Base-by-base conservation (phyloP, 2,329 filamentous ascomycete species). In the Lecanicillium sp. region DNA sequence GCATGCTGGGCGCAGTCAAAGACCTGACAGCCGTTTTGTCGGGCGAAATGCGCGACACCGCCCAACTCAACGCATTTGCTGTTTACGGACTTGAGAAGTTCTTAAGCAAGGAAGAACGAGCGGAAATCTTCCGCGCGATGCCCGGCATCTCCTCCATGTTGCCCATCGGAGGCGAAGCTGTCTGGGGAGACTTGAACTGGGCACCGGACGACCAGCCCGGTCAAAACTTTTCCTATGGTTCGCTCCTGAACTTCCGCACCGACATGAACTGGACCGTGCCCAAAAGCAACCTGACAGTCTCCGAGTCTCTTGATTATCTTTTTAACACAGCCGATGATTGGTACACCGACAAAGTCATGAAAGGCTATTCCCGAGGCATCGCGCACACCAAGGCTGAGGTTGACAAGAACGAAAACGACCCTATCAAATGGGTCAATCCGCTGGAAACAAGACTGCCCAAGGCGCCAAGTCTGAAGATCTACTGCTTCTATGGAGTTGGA, bases 81-180 rank as follows among this genome's bases (percentile, higher is more conserved):
- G 90, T 98, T 2, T 97, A 97, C 53, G 92, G 92, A 0, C 74
- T 98, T 9, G 92, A 98, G 60, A 95, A 92, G 56, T 98, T 98
- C 58, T 69, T 98, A 33, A 89, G 82, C 51, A 87, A 84, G 52
- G 81, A 89, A 47, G 92, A 98, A 59, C 78, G 92, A 37, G 88
- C 86, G 0, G 88, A 97, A 54, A 82, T 98, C 31, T 95, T 98
- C 68, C 81, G 92, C 37, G 87, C 88, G 32, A 97, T 98, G 90
- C 92, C 92, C 0, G 92, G 92, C 6, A 86, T 96, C 44, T 94
- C 86, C 6, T 92, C 87, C 34, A 98, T 98, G 92, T 73, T 98
- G 1, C 92, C 92, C 5, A 87, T 96, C 32, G 92, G 92, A 25
- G 92, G 92, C 17, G 80, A 94, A 42, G 84, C 84, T 0, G 81